A percentile compares a stretch with the other conserved stretches of the same genome.
phyloP scores from a whole-genome alignment of 306 rosid species.

The Trifolium pratense region DNA sequence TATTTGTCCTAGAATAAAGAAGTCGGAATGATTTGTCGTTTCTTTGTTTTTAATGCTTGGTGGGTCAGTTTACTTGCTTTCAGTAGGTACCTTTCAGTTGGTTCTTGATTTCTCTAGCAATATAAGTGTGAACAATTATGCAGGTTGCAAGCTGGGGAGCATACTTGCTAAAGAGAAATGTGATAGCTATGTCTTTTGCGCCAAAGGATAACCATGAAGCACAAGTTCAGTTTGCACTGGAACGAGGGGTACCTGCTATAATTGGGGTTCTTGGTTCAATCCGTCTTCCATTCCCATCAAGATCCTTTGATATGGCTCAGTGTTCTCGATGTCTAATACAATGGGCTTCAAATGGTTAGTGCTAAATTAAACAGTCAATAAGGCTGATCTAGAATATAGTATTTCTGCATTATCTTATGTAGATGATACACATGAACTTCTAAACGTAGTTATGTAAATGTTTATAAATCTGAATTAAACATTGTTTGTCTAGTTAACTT shows the following conservation, averaged over 20 bases:
- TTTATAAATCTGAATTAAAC: constrained; percentile 21
- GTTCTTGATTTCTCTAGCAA: constrained; percentile 44
- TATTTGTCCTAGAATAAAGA: background rate
- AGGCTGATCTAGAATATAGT: constrained; percentile 23
- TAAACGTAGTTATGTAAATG: too few relatives aligned
- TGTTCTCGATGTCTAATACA: constrained; percentile 97
- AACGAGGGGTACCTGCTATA: constrained; percentile 93
- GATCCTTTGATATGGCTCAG: constrained; percentile 98
- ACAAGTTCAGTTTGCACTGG: constrained; percentile 97
- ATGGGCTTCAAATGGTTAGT: constrained; percentile 87
- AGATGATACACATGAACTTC: background rate
- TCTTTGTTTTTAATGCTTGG: constrained; percentile 24
- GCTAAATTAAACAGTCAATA: constrained; percentile 28
- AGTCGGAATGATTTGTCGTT: constrained; percentile 14
- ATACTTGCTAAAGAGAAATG: constrained; percentile 86
- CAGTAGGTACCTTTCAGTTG: constrained; percentile 24
- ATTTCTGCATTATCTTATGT: background rate
- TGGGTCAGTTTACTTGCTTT: constrained; percentile 35
- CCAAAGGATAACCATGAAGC: constrained; percentile 99
- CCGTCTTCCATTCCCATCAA: constrained; percentile 87
- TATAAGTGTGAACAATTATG: constrained; percentile 41
- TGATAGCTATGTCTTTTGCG: constrained; percentile 92
- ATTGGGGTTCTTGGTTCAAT: constrained; percentile 94
- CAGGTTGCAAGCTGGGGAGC: constrained; percentile 99
- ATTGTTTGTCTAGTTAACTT: constrained; percentile 11